Base-by-base conservation (phyloP, 2,329 filamentous ascomycete genomes). In the Botrytis fabae region DNA sequence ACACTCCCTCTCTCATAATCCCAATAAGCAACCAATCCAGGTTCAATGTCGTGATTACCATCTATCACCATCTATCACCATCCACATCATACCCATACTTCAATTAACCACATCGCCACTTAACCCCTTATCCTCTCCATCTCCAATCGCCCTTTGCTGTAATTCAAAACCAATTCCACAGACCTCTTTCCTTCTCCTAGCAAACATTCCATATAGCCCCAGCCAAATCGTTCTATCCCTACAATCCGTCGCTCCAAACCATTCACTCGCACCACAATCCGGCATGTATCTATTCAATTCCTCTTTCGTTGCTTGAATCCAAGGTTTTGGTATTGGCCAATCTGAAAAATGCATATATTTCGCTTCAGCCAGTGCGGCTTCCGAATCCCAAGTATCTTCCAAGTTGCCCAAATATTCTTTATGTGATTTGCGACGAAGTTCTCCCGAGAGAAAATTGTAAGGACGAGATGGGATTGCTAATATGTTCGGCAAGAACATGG, bases 261-360 rank as follows among this genome's bases (percentile, higher is more conserved):
- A 78, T 59, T 78, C 76, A 57, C 74, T 78, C 68, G 73, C 68
- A 60, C 46, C 51, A 75, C 79, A 80, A 42, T 72, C 73, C 38
- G 79, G 78, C 79, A 79, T 80, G 59, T 78, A 74, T 46, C 74
- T 76, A 75, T 80, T 80, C 73, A 80, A 42, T n/a, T 77, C 35
- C n/a, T 76, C 74, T 64, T 78, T 77, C 2, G 73, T 71, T 0
- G 78, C 77, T 38, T 75, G 64, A 4, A 79, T 75, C 87, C 88
- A 90, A 3, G 88, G 88, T 76, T 90, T 90, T 1, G 88, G 88
- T 62, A 89, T 75, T 1, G 88, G 88, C 85, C 86, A 88, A 78
- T 91, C 89, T 38, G 85, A 87, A 78, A 90, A 90, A 78, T 90
- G 88, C 14, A 91, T 83, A 4, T 89, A 81, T 74, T 88, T 89